Conservation (phyloP, 2,329 filamentous ascomycete genomes). For the Paecilomyces sp. region DNA sequence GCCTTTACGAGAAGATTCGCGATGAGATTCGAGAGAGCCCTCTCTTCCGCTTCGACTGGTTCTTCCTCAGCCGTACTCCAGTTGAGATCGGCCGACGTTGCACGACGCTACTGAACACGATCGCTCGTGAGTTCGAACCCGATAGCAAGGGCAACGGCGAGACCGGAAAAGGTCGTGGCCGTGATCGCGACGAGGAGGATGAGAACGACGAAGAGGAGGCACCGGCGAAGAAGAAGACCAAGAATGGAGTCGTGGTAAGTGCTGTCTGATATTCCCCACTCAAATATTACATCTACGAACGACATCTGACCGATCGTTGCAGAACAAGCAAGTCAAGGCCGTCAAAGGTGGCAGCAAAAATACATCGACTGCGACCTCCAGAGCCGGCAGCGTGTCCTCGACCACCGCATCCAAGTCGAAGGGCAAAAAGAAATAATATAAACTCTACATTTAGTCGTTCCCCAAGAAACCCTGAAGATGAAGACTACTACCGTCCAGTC, state of each 20-base stretch:
- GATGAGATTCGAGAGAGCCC: conserved; percentile 94
- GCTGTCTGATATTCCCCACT: neutral
- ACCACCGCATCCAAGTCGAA: conserved; percentile 49
- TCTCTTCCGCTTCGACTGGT: conserved; percentile 98
- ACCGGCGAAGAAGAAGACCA: conserved; percentile 91
- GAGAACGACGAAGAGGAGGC: conserved; percentile 73
- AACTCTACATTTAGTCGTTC: neutral
- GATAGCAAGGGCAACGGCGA: conserved; percentile 53
- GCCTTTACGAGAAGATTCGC: conserved; percentile 87
- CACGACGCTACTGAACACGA: conserved; percentile 87
- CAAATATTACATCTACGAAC: neutral
- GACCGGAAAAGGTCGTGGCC: conserved; percentile 55
- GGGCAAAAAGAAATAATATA: conserved; percentile 42
- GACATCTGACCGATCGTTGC: conserved; percentile 15
- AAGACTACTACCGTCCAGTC: neutral
- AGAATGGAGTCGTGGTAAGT: conserved; percentile 79
- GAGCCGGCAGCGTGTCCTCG: conserved; percentile 82
- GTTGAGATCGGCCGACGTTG: conserved; percentile 88
- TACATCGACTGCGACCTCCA: conserved; percentile 68
- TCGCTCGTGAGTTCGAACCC: conserved; percentile 83
- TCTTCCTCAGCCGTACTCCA: conserved; percentile 91
- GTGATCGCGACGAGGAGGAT: conserved; percentile 67
- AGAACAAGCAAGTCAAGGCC: conserved; percentile 92
- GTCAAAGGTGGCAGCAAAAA: conserved; percentile 72
- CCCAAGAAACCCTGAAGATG: neutral